These are phyloP conservation scores for Colletotrichum siamense DNA, from an alignment of 2,329 filamentous ascomycete genomes.

Conservation along the genomic window DNA sequence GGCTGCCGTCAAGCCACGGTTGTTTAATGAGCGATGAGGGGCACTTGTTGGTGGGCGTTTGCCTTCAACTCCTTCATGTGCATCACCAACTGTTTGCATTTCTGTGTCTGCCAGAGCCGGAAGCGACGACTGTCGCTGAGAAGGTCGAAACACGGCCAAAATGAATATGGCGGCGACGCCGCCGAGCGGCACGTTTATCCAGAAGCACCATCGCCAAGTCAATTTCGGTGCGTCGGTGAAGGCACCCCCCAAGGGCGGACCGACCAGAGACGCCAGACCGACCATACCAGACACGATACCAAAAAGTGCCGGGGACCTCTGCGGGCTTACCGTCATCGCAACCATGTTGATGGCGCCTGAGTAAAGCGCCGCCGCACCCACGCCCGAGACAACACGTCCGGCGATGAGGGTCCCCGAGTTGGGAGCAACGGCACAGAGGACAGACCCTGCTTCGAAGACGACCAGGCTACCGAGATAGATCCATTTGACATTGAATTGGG, in stretches of 20 bases:
- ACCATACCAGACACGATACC: constrained; percentile 51
- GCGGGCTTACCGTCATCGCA: constrained; percentile 33
- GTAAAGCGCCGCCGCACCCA: constrained; percentile 56
- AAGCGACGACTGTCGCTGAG: constrained; percentile 33
- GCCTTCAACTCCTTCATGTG: neutral
- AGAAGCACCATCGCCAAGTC: constrained; percentile 45
- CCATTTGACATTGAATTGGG: constrained; percentile 53
- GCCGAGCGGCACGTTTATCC: constrained; percentile 35
- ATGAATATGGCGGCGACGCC: neutral
- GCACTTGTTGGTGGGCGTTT: neutral
- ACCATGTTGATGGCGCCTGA: constrained; percentile 55
- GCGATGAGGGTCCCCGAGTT: constrained; percentile 55
- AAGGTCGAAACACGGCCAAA: neutral
- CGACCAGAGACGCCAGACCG: constrained; percentile 45
- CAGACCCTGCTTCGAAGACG: constrained; percentile 47
- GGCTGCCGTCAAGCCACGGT: neutral
- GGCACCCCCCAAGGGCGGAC: constrained; percentile 37
- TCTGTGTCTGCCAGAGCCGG: constrained; percentile 38
- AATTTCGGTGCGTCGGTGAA: constrained; percentile 35
- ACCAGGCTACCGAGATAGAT: constrained; percentile 47
- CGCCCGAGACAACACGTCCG: constrained; percentile 56
- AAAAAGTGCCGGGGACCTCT: constrained; percentile 49
- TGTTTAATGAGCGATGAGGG: neutral
- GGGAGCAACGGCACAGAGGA: constrained; percentile 49
- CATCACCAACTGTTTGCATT: neutral